Percentiles rank a stretch among this genome's conserved stretches.
These are phyloP conservation scores for Globisporangium paddicum DNA, from an alignment of 352 stramenopile species.

Conservation along the genomic window DNA sequence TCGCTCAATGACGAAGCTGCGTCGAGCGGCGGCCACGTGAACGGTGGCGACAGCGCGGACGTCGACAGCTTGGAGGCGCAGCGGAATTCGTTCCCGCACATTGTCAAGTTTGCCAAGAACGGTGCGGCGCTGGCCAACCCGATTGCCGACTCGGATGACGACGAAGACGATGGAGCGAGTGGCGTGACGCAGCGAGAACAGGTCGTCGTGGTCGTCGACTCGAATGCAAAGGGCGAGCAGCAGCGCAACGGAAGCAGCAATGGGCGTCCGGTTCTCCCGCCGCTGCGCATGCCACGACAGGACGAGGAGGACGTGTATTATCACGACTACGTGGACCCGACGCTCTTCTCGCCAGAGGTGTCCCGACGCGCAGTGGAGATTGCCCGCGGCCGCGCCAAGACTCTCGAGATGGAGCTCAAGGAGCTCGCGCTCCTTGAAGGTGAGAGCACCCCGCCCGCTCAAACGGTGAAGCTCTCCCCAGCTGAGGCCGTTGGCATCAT, in stretches of 20 bases:
- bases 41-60: slow-evolving; percentile 16
- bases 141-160: slow-evolving; percentile 24
- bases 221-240: slow-evolving; percentile 8
- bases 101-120: slow-evolving; percentile 18
- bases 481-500: slow-evolving; percentile 64
- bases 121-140: slow-evolving; percentile 4
- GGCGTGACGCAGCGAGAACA: slow-evolving; percentile 16
- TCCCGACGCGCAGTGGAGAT: slow-evolving; percentile 81
- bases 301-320: slow-evolving; percentile 27
- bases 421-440: slow-evolving; percentile 55
- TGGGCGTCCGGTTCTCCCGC: slow-evolving; percentile 11
- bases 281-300: slow-evolving; percentile 18
- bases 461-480: slow-evolving; percentile 39
- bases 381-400: slow-evolving; percentile 71
- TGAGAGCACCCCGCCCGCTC: slow-evolving; percentile 6
- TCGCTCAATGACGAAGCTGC: slow-evolving; percentile 63
- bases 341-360: slow-evolving; percentile 77
- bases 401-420: slow-evolving; percentile 68
- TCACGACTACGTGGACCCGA: slow-evolving; percentile 71
- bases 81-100: slow-evolving; percentile 23
- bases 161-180: slow-evolving; percentile 15
- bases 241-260: slow-evolving; percentile 16
- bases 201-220: slow-evolving; percentile 40
- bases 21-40: slow-evolving; percentile 6
- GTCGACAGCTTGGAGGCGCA: slow-evolving; percentile 52